Base-by-base conservation (phyloP, 192 early-diverging fungal genomes). In the Coemansia interrupta region DNA sequence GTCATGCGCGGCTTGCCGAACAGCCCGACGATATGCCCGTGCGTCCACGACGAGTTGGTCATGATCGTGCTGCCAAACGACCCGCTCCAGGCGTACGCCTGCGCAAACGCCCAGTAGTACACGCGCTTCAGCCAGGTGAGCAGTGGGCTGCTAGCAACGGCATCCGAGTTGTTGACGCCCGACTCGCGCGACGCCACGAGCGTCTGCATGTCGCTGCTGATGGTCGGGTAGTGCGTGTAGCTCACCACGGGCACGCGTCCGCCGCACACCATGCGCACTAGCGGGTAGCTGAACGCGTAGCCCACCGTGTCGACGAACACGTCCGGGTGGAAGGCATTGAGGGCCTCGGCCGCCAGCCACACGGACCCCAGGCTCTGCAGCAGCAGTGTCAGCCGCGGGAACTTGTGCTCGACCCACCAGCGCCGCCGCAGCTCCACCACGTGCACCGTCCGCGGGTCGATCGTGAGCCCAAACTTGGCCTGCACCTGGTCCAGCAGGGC, bases 1-100 rank as follows among this genome's bases (percentile, higher is more conserved):
- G 91, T 86, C 28, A 61, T 57, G 0, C 53, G 41, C 10, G 88
- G 80, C 11, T 83, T 82, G 0, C 71, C 64, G 87, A 92, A 99
- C 8, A 98, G 66, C n/a, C 78, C 51, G 58, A 91, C 87, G 47
- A 99, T 92, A 60, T 99, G 97, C 40, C 66, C 82, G 39, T 87
- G 83, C 15, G 97, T 99, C 97, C 97, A 99, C 1, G 89, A 84
- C 10, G 95, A 98, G 75, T 99, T 97, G n/a, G 89, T 89, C 89
- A 97, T 90, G 1, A 95, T 86, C 2, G 85, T 75, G 64, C 91
- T 82, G 0, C 92, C 86, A 63, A 80, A 92, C 14, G 84, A 82
- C 3, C 97, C 97, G 39, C 84, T 83, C 6, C 82, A 70, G 0
- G 86, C 83, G 73, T 99, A 99, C 6, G 88, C 20, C 1, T 68